Evolutionary conservation across 2,329 filamentous ascomycete genomes (phyloP).

Genomic region (Myrmaecium sp.): DNA sequence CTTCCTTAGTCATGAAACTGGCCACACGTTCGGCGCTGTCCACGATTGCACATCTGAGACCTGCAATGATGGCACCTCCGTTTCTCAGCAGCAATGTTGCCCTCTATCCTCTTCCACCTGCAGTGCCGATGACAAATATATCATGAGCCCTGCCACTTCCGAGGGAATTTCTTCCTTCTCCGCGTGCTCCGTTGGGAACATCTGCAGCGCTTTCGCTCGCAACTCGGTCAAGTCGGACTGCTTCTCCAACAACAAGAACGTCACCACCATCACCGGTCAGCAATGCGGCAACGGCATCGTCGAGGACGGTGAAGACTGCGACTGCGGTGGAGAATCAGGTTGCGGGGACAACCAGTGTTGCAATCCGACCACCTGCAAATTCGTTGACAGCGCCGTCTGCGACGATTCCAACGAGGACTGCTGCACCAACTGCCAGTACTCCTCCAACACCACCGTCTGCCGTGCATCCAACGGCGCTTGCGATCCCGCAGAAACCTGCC

Average conservation of each 20-base stretch:
- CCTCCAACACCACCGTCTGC: conserved; percentile 54
- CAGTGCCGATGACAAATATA: conserved; percentile 60
- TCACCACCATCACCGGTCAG: conserved; percentile 64
- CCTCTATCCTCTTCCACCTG: conserved; percentile 48
- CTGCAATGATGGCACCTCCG: conserved; percentile 45
- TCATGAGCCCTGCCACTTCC: conserved; percentile 90
- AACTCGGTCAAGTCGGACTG: conserved; percentile 63
- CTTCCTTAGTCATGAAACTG: conserved; percentile 56
- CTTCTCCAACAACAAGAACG: conserved; percentile 68
- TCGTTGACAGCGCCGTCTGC: conserved; percentile 58
- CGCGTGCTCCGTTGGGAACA: conserved; percentile 77
- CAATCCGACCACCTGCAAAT: conserved; percentile 72
- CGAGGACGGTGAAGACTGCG: conserved; percentile 83
- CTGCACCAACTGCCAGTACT: conserved; percentile 56
- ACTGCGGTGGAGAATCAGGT: conserved; percentile 63
- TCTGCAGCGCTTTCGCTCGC: conserved; percentile 69
- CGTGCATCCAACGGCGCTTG: conserved; percentile 64
- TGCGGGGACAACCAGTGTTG: conserved; percentile 72
- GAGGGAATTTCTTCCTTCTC: conserved; percentile 64
- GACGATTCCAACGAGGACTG: conserved; percentile 75
- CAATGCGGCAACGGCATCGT: conserved; percentile 97
- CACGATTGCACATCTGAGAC: conserved; percentile 68
- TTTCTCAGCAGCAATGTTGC: conserved; percentile 57
- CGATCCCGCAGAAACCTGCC: conserved; percentile 72
- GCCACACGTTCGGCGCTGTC: conserved; percentile 88